Percentiles rank a stretch among this genome's conserved stretches.
These are phyloP conservation scores for Escovopsis weberi DNA, from an alignment of 2,329 filamentous ascomycete genomes.

Conservation along the genomic window DNA sequence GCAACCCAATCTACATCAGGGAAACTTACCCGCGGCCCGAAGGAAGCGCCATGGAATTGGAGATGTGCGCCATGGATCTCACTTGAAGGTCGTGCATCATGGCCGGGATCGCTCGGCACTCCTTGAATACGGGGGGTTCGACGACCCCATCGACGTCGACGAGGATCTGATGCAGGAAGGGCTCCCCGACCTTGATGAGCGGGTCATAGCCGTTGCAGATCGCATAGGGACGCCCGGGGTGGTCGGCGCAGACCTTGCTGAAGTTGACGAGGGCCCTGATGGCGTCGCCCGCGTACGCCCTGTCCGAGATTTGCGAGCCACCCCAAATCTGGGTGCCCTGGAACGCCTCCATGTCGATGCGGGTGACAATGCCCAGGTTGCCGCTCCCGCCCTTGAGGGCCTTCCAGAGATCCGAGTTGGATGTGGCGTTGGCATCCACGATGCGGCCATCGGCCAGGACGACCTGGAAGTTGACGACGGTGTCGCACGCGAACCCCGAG, in stretches of 20 bases:
- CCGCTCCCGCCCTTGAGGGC: constrained; percentile 29
- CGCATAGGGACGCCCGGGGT: constrained; percentile 8
- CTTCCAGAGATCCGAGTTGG: constrained; percentile 28
- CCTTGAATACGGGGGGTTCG: background rate
- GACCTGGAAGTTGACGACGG: constrained; percentile 28
- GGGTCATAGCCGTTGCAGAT: constrained; percentile 11
- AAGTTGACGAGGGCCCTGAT: constrained; percentile 6
- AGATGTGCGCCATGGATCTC: constrained; percentile 3
- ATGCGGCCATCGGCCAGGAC: constrained; percentile 32
- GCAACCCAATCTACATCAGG: too few relatives aligned
- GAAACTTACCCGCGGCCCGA: constrained; percentile 2
- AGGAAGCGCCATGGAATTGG: constrained; percentile 4
- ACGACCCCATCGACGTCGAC: background rate
- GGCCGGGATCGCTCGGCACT: constrained; percentile 1
- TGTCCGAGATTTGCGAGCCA: constrained; percentile 6
- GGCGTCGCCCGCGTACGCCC: constrained; percentile 5
- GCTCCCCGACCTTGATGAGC: constrained; percentile 2
- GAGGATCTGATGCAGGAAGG: constrained; percentile 9
- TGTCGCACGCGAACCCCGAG: constrained; percentile 33
- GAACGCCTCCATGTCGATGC: constrained; percentile 11
- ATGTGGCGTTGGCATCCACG: constrained; percentile 21
- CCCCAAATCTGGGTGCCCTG: constrained; percentile 9
- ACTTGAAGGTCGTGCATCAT: constrained; percentile 5
- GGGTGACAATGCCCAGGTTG: constrained; percentile 23
- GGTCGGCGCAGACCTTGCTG: constrained; percentile 8